phyloP scores from a whole-genome alignment of 1,284 basidiomycete genomes.

The Ceraceosorus guamensis region DNA sequence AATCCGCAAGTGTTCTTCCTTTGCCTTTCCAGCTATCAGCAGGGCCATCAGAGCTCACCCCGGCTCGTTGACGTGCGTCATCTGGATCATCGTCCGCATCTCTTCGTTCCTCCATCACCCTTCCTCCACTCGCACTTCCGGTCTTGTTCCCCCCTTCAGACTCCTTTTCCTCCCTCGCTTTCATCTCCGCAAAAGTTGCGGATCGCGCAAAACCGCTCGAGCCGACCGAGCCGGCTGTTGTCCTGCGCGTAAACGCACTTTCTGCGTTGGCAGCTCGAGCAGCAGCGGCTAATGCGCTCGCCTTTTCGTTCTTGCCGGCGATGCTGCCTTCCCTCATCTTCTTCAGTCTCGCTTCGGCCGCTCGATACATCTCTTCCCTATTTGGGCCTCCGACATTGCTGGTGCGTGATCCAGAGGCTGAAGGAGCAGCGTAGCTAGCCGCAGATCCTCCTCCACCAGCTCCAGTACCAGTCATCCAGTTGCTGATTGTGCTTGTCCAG shows the following conservation, averaged over 20 bases:
- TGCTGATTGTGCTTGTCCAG: background rate
- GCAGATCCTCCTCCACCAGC: conserved; percentile 17
- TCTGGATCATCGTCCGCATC: background rate
- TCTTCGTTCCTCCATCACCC: conserved; percentile 3
- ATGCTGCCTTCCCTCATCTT: conserved; percentile 18
- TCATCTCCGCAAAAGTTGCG: background rate
- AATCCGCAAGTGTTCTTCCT: too few relatives aligned
- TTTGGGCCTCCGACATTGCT: conserved; percentile 8
- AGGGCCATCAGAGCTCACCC: too few relatives aligned
- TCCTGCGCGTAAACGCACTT: conserved; percentile 8
- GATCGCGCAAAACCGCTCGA: background rate
- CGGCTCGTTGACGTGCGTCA: too few relatives aligned
- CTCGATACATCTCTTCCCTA: conserved; percentile 29
- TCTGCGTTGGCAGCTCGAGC: conserved; percentile 10
- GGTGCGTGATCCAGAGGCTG: background rate
- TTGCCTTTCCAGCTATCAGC: too few relatives aligned
- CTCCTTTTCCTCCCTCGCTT: background rate
- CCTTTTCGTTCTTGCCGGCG: conserved; percentile 19
- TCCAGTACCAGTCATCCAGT: conserved; percentile 8
- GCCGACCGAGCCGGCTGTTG: background rate
- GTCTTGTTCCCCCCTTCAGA: conserved; percentile 6
- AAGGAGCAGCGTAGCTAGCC: conserved; percentile 2
- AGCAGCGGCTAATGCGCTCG: background rate
- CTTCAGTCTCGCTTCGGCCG: conserved; percentile 28
- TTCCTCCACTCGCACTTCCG: conserved; percentile 3